phyloP scores from a whole-genome alignment of 345 rosid species.

The Cardamine chenopodiifolia region DNA sequence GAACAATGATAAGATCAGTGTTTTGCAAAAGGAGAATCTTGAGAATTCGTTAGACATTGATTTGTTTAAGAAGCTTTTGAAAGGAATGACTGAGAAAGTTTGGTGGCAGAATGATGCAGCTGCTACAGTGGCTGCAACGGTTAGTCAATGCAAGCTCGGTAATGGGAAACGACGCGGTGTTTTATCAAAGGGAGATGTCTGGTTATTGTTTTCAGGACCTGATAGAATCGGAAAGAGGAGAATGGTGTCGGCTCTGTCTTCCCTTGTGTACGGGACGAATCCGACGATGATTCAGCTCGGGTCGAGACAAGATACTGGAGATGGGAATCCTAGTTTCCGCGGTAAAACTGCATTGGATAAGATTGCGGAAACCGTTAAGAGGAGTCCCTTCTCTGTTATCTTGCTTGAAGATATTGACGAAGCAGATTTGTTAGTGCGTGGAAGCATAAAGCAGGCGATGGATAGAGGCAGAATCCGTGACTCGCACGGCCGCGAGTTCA shows the following conservation, averaged over 20 bases:
- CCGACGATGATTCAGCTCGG: conserved; percentile 70
- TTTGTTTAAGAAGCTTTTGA: conserved; percentile 73
- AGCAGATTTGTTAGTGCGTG: conserved; percentile 69
- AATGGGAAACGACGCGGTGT: conserved; percentile 60
- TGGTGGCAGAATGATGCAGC: conserved; percentile 99
- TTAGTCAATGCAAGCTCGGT: conserved; percentile 76
- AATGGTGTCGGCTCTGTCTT: conserved; percentile 83
- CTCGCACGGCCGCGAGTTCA: conserved; percentile 93
- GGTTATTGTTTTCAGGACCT: conserved; percentile 86
- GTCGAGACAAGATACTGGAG: conserved; percentile 55
- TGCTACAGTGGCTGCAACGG: conserved; percentile 70
- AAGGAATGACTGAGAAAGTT: conserved; percentile 78
- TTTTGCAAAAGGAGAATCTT: conserved; percentile 48
- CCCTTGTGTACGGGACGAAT: conserved; percentile 52
- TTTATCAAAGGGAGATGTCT: conserved; percentile 71
- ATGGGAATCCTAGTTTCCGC: conserved; percentile 53
- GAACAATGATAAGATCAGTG: conserved; percentile 55
- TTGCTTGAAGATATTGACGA: conserved; percentile 91
- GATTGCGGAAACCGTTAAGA: conserved; percentile 82
- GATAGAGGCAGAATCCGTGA: conserved; percentile 88
- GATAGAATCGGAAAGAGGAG: conserved; percentile 86
- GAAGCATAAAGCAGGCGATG: conserved; percentile 83
- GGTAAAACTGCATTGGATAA: conserved; percentile 88
- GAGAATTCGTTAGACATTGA: conserved; percentile 58
- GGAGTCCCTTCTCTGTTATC: conserved; percentile 81